Evolutionary conservation across 495 filamentous ascomycete genomes (phyloP).

Genomic region (Aspergillus campestris): DNA sequence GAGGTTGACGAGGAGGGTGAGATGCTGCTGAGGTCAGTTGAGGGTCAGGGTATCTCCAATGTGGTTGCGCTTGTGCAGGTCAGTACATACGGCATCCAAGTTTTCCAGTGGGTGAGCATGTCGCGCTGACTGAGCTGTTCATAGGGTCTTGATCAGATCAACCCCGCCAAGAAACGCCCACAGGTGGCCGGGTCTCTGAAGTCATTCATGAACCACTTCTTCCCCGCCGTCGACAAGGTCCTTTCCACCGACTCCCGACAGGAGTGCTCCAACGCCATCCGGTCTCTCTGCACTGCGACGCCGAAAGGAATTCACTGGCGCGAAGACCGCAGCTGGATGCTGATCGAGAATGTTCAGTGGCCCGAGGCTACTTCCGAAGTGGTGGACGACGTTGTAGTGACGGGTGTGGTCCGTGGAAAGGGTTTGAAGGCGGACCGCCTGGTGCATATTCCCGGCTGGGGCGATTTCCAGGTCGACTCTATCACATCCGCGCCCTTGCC

Average conservation of each 20-base stretch:
- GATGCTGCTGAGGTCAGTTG: constrained; percentile 71
- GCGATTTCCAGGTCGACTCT: constrained; percentile 87
- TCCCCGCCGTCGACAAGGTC: constrained; percentile 80
- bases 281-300: constrained; percentile 78
- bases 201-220: constrained; percentile 88
- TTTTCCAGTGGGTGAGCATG: background rate
- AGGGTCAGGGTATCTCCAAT: constrained; percentile 89
- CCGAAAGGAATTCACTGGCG: constrained; percentile 92
- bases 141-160: constrained; percentile 58
- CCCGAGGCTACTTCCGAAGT: constrained; percentile 38
- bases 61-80: constrained; percentile 68
- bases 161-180: constrained; percentile 65
- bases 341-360: constrained; percentile 75
- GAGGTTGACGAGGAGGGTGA: constrained; percentile 81
- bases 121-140: background rate
- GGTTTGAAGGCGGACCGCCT: constrained; percentile 83
- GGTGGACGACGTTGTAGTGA: constrained; percentile 57
- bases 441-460: constrained; percentile 88
- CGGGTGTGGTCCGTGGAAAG: constrained; percentile 78
- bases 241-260: constrained; percentile 76
- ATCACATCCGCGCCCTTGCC: constrained; percentile 63
- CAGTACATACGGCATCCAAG: background rate
- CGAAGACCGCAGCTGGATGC: constrained; percentile 90
- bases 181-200: constrained; percentile 74
- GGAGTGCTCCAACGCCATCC: constrained; percentile 81